A percentile compares a stretch with the other conserved stretches of the same genome.
These are phyloP conservation scores for Monilinia laxa DNA, from an alignment of 2,329 filamentous ascomycete genomes.

Conservation along the genomic window DNA sequence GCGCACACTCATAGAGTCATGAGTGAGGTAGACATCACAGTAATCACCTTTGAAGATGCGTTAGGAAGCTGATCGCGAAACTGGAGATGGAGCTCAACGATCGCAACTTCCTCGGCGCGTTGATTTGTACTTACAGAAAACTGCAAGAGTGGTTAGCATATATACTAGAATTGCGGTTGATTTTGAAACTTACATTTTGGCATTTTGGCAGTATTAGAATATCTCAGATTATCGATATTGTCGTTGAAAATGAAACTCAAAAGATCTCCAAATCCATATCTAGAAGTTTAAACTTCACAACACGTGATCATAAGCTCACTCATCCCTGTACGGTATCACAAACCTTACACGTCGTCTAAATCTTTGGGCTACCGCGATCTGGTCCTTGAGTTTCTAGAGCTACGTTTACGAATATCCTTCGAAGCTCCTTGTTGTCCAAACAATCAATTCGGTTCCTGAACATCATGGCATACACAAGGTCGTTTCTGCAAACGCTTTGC, in stretches of 20 bases:
- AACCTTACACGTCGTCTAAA: conserved; percentile 35
- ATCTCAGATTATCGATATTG: conserved; percentile 13
- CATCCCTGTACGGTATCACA: conserved; percentile 27
- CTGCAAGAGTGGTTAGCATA: conserved; percentile 50
- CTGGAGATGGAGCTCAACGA: conserved; percentile 12
- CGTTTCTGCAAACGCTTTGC: conserved; percentile 58
- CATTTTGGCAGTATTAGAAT: conserved; percentile 57
- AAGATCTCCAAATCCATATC: conserved; percentile 25
- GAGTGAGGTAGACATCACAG: conserved; percentile 99
- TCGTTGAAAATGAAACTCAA: conserved; percentile 10
- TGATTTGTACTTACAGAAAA: conserved; percentile 63
- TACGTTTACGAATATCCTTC: conserved; percentile 15
- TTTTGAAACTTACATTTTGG: conserved; percentile 72
- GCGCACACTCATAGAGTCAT: conserved; percentile 99
- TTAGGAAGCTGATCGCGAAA: conserved; percentile 21
- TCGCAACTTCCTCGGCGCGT: conserved; percentile 20
- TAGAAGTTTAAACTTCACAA: conserved; percentile 7
- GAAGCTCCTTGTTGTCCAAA: background rate
- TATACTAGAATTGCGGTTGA: conserved; percentile 24
- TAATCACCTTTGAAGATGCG: conserved; percentile 67
- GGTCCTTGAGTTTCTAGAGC: conserved; percentile 27
- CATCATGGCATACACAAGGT: conserved; percentile 52
- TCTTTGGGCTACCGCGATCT: conserved; percentile 20
- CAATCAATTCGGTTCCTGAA: conserved; percentile 12
- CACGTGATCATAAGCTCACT: conserved; percentile 25